These are phyloP conservation scores for Euryodendron excelsum DNA, from an alignment of 148 eudicot genomes.

Conservation along the genomic window DNA sequence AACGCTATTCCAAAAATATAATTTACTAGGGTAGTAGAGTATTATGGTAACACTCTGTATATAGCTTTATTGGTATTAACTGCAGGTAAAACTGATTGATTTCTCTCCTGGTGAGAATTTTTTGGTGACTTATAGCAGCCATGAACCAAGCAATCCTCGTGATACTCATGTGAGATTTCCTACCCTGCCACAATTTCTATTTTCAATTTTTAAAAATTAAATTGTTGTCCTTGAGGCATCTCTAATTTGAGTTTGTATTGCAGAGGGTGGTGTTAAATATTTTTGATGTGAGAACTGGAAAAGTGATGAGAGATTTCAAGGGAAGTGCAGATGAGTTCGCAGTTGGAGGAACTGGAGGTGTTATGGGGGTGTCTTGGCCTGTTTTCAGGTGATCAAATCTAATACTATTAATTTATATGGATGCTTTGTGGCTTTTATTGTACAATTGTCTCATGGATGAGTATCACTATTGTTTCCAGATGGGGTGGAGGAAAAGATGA, in stretches of 20 bases:
- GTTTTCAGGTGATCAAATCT: slow-evolving; percentile 72
- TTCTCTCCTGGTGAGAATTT: slow-evolving; percentile 94
- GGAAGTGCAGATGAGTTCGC: slow-evolving; percentile 94
- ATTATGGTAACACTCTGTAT: no score
- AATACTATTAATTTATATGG: not conserved
- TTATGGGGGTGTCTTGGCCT: slow-evolving; percentile 91
- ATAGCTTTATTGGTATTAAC: slow-evolving; percentile 11
- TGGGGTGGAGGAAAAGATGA: slow-evolving; percentile 98
- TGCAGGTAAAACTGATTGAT: slow-evolving; percentile 85
- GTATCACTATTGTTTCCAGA: slow-evolving; percentile 33
- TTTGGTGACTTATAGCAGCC: slow-evolving; percentile 93
- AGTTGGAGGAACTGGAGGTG: slow-evolving; percentile 84
- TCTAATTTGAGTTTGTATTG: slow-evolving; percentile 18
- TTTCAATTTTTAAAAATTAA: no score
- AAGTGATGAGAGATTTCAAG: slow-evolving; percentile 87
- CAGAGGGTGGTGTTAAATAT: slow-evolving; percentile 80
- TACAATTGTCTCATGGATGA: slow-evolving; percentile 11
- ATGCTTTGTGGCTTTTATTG: not conserved
- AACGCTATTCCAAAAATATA: no score
- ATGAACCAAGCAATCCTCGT: slow-evolving; percentile 92
- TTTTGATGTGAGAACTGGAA: slow-evolving; percentile 93
- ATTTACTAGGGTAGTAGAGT: no score
- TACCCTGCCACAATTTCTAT: not conserved
- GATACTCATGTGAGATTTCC: slow-evolving; percentile 73
- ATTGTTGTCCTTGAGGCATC: not conserved